Evolutionary conservation across 1,284 basidiomycete genomes (phyloP), one percentile per base, ranked within the genome.

Genomic region (Ustilago loliicola): DNA sequence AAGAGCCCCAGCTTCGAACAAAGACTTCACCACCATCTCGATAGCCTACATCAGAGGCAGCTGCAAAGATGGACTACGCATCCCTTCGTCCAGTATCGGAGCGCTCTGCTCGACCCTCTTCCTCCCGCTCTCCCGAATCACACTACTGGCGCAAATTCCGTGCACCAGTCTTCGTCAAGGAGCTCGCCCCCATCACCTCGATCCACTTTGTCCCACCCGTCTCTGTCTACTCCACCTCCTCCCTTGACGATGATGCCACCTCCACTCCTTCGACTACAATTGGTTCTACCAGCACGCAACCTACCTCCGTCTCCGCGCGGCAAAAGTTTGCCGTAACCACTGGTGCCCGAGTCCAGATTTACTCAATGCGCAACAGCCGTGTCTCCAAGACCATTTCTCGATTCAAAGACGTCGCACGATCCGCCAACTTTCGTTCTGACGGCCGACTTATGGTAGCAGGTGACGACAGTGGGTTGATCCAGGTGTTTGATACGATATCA

Each of bases 401-500:
- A 36, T 99, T 99, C 88, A 97, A 97, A 87, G 96, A 98, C 84
- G 93, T 96, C 34, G 96, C 96, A 1, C 89, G 95, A 17, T 75
- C 77, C n/a, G 83, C 79, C n/a, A 77, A 80, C 57, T 83, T 91
- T 40, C 65, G 97, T 61, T 90, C 90, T 59, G 97, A 99, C 87
- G 97, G 96, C 29, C 97, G 96, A 86, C 90, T 99, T 42, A 91
- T 98, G 30, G 93, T 98, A 0, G 96, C 96, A 0, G 96, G 95
- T 63, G 95, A 98, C 83, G 96, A 99, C 86, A 93, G 92, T 71
- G 97, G 96, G 10, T 87, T 96, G 15, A 91, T 99, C 27, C 97
- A 99, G 89, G 89, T 99, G 25, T 99, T 99, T 84, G 97, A 99
- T 87, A 91, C 98, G 65, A 94, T 92, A 81, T 96, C 94, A 27